phyloP scores from a whole-genome alignment of 192 early-diverging fungal species.

The Umbelopsis isabellina region DNA sequence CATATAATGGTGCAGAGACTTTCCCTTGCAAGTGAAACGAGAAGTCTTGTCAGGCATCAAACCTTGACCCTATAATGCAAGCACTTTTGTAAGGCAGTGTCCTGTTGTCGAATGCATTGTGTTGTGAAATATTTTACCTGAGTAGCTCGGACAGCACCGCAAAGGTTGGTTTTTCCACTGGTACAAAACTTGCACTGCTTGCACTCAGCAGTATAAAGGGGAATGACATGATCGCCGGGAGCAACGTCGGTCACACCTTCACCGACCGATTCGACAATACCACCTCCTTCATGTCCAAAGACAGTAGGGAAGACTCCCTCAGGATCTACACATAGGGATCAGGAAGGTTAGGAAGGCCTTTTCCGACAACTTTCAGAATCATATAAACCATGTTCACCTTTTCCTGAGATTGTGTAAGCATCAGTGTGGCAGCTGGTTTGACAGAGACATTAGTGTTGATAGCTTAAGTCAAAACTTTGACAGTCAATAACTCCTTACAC shows the following conservation, averaged over 20 bases:
- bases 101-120: no score
- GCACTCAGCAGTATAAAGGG: constrained; percentile 91
- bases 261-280: constrained; percentile 95
- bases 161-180: constrained; percentile 96
- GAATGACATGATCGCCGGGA: constrained; percentile 95
- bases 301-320: constrained; percentile 92
- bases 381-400: constrained; percentile 37
- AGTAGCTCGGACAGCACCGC: constrained; percentile 86
- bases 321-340: constrained; percentile 50
- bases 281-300: constrained; percentile 95
- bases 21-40: constrained; percentile 90
- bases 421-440: constrained; percentile 85
- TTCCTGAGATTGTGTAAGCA: constrained; percentile 91
- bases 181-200: constrained; percentile 97
- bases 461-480: not conserved
- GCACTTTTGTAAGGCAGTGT: not conserved
- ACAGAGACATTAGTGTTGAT: not conserved
- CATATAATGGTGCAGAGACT: constrained; percentile 95
- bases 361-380: not conserved
- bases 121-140: constrained; percentile 53
- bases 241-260: constrained; percentile 90
- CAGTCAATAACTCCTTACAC: constrained; percentile 53
- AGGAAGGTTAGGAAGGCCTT: not conserved
- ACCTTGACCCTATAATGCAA: constrained; percentile 66
- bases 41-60: constrained; percentile 95